A percentile compares a stretch with the other conserved stretches of the same genome.
phyloP scores from a whole-genome alignment of 768 basidiomycete genomes.

The Calvatia gigantea region DNA sequence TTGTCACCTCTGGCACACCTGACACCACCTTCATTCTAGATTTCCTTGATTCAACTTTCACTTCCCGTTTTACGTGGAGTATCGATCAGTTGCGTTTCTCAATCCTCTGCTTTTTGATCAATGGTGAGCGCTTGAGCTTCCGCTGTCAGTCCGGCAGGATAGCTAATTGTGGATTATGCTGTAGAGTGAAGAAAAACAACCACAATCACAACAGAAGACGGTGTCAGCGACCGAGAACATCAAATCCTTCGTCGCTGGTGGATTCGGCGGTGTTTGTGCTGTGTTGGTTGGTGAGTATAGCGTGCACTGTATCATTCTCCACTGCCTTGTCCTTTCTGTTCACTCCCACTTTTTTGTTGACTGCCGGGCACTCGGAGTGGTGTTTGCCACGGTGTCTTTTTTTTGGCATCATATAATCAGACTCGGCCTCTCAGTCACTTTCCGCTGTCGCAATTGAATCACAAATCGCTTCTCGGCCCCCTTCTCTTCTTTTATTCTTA shows the following conservation, averaged over 20 bases:
- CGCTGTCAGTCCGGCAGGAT: background rate
- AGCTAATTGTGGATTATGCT: background rate
- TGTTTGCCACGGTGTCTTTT: background rate
- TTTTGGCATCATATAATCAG: slow-evolving; percentile 1
- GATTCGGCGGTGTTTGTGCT: slow-evolving; percentile 83
- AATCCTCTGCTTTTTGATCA: too few relatives aligned
- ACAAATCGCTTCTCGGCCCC: background rate
- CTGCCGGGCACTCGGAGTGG: background rate
- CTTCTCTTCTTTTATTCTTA: background rate
- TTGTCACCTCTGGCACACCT: too few relatives aligned
- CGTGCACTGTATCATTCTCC: background rate
- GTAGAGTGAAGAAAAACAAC: slow-evolving; percentile 34
- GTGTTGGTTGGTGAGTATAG: slow-evolving; percentile 85
- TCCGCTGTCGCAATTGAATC: background rate
- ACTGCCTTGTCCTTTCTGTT: background rate
- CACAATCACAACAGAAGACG: slow-evolving; percentile 29
- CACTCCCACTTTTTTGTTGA: background rate
- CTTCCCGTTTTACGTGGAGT: too few relatives aligned
- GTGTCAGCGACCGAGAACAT: slow-evolving; percentile 41
- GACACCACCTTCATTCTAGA: too few relatives aligned
- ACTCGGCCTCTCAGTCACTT: background rate
- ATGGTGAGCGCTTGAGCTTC: slow-evolving; percentile 17
- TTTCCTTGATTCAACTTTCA: too few relatives aligned
- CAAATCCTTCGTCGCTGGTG: slow-evolving; percentile 93
- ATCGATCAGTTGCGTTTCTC: too few relatives aligned